Conservation (phyloP, 192 early-diverging fungal genomes). For the Coemansia asiatica region DNA sequence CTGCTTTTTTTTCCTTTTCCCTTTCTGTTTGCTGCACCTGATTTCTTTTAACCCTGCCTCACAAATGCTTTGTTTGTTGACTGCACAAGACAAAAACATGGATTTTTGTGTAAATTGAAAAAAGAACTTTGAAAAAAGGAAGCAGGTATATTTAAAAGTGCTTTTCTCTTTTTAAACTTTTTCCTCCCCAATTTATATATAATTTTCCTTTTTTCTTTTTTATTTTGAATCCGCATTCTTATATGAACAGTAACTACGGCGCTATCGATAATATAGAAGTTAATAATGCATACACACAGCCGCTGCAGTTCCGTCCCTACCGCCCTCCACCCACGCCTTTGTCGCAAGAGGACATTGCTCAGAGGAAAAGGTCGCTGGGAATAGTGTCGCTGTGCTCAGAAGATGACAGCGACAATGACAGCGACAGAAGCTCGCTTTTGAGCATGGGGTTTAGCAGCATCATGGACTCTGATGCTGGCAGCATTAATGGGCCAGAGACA, state of each 20-base stretch:
- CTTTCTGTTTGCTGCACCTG: too few relatives aligned
- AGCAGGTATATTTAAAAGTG: not conserved
- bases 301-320: slow-evolving; percentile 21
- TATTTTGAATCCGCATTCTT: not conserved
- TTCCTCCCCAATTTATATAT: not conserved
- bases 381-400: slow-evolving; percentile 11
- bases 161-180: not conserved
- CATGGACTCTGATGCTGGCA: not conserved
- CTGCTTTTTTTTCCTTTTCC: too few relatives aligned
- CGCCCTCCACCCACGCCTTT: slow-evolving; percentile 44
- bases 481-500: not conserved
- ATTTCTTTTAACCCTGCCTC: not conserved
- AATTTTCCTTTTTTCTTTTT: too few relatives aligned
- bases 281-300: slow-evolving; percentile 13
- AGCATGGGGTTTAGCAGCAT: slow-evolving; percentile 14
- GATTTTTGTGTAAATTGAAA: not conserved
- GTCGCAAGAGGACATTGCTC: slow-evolving; percentile 44
- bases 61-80: slow-evolving; percentile 1
- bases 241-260: slow-evolving; percentile 2
- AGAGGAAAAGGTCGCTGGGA: slow-evolving; percentile 43
- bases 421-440: slow-evolving; percentile 7
- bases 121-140: not conserved
- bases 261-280: not conserved
- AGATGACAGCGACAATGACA: not conserved
- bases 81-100: not conserved